phyloP scores from a whole-genome alignment of 371 early-diverging fungal genomes.

The Mucor indicus region DNA sequence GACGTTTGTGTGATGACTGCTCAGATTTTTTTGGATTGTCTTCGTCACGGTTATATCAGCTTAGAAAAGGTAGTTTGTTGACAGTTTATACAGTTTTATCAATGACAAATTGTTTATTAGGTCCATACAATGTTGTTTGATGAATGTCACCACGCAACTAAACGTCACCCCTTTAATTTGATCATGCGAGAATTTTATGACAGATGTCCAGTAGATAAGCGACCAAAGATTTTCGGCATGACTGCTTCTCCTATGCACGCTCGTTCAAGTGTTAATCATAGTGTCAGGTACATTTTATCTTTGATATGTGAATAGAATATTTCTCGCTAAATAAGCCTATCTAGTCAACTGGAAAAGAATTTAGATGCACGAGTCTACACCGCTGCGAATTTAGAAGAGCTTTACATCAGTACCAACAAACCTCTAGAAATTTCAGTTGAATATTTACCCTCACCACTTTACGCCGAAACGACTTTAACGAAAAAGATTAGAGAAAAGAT shows the following conservation, averaged over 20 bases:
- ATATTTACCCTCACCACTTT: conserved; percentile 41
- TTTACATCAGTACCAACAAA: conserved; percentile 34
- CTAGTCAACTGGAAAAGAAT: conserved; percentile 65
- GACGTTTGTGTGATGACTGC: conserved; percentile 89
- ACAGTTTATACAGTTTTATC: no score
- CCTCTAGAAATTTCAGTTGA: conserved; percentile 53
- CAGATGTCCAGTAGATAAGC: conserved; percentile 32
- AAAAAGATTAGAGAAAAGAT: conserved; percentile 36
- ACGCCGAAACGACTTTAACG: conserved; percentile 42
- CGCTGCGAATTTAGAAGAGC: conserved; percentile 32
- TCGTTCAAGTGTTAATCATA: conserved; percentile 35
- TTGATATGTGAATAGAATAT: not conserved
- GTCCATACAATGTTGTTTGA: conserved; percentile 85
- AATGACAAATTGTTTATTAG: conserved; percentile 30
- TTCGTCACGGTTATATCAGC: conserved; percentile 67
- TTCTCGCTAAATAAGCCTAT: no score
- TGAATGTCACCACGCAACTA: conserved; percentile 90
- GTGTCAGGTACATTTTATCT: conserved; percentile 32
- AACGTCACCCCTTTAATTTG: conserved; percentile 76
- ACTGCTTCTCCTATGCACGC: conserved; percentile 85
- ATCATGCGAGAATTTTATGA: conserved; percentile 87
- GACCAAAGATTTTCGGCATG: conserved; percentile 91
- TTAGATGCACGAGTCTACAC: conserved; percentile 69
- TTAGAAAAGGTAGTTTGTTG: conserved; percentile 52
- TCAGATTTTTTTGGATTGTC: conserved; percentile 74